These are phyloP conservation scores for Coemansia sp. DNA, from an alignment of 192 early-diverging fungal genomes.

Conservation along the genomic window DNA sequence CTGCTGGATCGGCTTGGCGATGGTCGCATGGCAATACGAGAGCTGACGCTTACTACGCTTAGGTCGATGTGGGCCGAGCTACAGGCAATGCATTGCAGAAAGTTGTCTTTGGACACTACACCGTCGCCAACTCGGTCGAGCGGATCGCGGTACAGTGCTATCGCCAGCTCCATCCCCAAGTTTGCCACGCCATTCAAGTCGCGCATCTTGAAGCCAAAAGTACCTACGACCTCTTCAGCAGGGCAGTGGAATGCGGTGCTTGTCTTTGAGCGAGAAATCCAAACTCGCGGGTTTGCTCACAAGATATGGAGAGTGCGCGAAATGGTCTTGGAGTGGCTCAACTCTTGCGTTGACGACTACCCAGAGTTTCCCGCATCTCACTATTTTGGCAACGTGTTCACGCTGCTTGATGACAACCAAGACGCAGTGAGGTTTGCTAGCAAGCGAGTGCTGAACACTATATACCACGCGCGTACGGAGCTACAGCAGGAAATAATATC, in stretches of 20 bases:
- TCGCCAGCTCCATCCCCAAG: constrained; percentile 32
- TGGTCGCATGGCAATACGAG: constrained; percentile 48
- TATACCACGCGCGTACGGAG: constrained; percentile 47
- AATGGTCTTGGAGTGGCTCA: constrained; percentile 55
- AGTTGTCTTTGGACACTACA: constrained; percentile 14
- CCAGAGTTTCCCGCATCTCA: constrained; percentile 37
- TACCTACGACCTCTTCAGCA: constrained; percentile 20
- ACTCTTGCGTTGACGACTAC: constrained; percentile 38
- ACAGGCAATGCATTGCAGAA: constrained; percentile 18
- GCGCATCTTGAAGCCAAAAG: constrained; percentile 19
- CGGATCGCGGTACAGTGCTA: constrained; percentile 15
- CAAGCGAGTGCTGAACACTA: constrained; percentile 51
- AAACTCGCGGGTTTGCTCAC: constrained; percentile 46
- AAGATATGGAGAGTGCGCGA: constrained; percentile 56
- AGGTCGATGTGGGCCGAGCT: constrained; percentile 41
- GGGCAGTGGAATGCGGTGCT: constrained; percentile 37
- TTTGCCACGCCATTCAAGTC: constrained; percentile 31
- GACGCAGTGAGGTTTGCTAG: constrained; percentile 52
- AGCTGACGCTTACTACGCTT: constrained; percentile 44
- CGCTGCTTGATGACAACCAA: constrained; percentile 52
- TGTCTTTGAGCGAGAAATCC: constrained; percentile 53
- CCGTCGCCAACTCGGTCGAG: constrained; percentile 22
- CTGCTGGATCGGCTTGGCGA: constrained; percentile 53
- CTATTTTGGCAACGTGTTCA: constrained; percentile 34
- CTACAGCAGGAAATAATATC: constrained; percentile 45